Percentiles rank a stretch among this genome's conserved stretches.
These are phyloP conservation scores for Trichoderma harzianum DNA, from an alignment of 2,329 filamentous ascomycete species.

Conservation along the genomic window DNA sequence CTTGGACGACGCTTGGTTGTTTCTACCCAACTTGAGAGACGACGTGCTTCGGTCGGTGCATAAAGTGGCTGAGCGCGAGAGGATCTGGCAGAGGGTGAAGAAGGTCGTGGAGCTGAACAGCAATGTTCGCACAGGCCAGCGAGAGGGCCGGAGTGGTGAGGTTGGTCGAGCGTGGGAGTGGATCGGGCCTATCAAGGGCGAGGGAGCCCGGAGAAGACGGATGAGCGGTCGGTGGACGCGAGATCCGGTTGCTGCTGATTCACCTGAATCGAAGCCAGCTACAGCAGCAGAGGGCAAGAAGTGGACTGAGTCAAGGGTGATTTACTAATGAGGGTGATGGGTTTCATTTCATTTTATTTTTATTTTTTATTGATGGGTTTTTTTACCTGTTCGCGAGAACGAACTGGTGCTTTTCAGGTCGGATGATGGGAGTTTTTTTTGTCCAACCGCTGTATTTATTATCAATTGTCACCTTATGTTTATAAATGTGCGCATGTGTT, in stretches of 20 bases:
- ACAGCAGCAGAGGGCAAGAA: constrained; percentile 30
- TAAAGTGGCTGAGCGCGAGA: constrained; percentile 69
- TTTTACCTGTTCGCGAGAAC: not conserved
- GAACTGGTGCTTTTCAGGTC: not conserved
- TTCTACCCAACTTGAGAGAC: constrained; percentile 84
- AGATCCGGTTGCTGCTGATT: constrained; percentile 38
- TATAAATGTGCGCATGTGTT: constrained; percentile 12
- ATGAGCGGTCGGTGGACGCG: constrained; percentile 46
- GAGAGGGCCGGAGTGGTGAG: constrained; percentile 64
- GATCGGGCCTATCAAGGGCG: constrained; percentile 57
- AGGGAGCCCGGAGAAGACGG: constrained; percentile 44
- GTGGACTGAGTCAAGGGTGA: constrained; percentile 42
- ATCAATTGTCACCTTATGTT: constrained; percentile 4
- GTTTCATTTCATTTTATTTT: not conserved
- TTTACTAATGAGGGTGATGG: constrained; percentile 29
- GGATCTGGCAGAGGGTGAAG: constrained; percentile 79
- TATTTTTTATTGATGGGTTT: not conserved
- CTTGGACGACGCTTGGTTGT: constrained; percentile 73
- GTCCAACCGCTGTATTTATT: constrained; percentile 16
- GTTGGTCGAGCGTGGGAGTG: constrained; percentile 67
- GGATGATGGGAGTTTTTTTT: not conserved
- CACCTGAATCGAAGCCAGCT: constrained; percentile 26
- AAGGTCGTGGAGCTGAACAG: constrained; percentile 88
- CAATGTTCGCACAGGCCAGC: constrained; percentile 75
- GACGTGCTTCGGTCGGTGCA: constrained; percentile 85